Evolutionary conservation across 192 early-diverging fungal genomes (phyloP).

Genomic region (Haplosporangium gracile): DNA sequence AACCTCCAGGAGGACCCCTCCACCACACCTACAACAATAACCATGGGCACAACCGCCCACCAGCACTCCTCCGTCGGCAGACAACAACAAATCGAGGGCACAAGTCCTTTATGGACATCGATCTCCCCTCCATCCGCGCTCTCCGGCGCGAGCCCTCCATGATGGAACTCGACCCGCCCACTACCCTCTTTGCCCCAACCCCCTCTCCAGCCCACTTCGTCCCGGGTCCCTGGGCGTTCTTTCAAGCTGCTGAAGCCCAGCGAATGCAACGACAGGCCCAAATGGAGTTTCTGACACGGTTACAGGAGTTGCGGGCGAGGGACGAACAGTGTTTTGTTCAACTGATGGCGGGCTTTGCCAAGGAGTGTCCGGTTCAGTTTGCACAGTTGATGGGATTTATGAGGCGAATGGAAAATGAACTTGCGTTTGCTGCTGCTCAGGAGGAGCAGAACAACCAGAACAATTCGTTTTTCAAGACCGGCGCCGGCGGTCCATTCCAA

Average conservation of each 20-base stretch:
- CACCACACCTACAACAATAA: neutral
- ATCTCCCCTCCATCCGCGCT: constrained; percentile 39
- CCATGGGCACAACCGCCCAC: constrained; percentile 8
- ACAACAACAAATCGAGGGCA: constrained; percentile 15
- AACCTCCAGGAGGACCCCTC: neutral
- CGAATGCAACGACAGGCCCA: constrained; percentile 38
- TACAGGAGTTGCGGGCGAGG: constrained; percentile 42
- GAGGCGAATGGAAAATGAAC: constrained; percentile 46
- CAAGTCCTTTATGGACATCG: constrained; percentile 51
- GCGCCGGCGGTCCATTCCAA: neutral
- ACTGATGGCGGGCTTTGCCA: constrained; percentile 44
- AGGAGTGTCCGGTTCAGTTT: constrained; percentile 51
- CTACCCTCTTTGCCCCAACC: constrained; percentile 33
- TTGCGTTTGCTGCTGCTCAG: constrained; percentile 16
- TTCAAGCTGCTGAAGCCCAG: constrained; percentile 48
- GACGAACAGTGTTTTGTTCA: constrained; percentile 39
- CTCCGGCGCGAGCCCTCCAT: constrained; percentile 46
- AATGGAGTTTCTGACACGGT: constrained; percentile 42
- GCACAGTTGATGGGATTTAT: constrained; percentile 42
- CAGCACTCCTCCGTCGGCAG: constrained; percentile 36
- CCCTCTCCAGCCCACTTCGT: constrained; percentile 34
- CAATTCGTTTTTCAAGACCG: constrained; percentile 5
- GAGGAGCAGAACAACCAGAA: neutral
- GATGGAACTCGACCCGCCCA: constrained; percentile 51
- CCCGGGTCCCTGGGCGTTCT: constrained; percentile 51